A percentile compares a stretch with the other conserved stretches of the same genome.
These are phyloP conservation scores for Fomitiporia mediterranea DNA, from an alignment of 1,284 basidiomycete species.

Conservation along the genomic window DNA sequence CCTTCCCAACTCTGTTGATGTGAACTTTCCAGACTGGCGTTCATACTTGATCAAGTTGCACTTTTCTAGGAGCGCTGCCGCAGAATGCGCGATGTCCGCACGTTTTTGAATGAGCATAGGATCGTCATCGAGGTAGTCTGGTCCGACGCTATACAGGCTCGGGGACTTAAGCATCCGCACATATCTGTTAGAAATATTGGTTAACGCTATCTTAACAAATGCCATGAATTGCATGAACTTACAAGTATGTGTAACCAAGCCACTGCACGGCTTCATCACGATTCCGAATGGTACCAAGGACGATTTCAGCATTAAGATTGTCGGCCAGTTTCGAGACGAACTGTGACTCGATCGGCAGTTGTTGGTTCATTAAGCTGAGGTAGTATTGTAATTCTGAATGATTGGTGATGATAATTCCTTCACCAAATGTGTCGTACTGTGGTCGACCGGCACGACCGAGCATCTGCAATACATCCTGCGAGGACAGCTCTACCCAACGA, in stretches of 20 bases:
- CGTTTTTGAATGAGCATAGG: constrained; percentile 85
- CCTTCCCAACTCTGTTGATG: constrained; percentile 86
- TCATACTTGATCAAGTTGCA: constrained; percentile 94
- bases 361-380: constrained; percentile 89
- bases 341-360: constrained; percentile 96
- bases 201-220: background rate
- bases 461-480: constrained; percentile 98
- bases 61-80: constrained; percentile 92
- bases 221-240: constrained; percentile 37
- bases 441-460: constrained; percentile 96
- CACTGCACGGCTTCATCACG: constrained; percentile 97
- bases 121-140: constrained; percentile 90
- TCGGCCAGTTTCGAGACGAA: constrained; percentile 92
- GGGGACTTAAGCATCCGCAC: constrained; percentile 96
- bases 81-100: constrained; percentile 92
- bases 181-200: constrained; percentile 48
- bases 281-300: constrained; percentile 92
- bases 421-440: constrained; percentile 96
- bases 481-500: constrained; percentile 93
- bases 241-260: constrained; percentile 94
- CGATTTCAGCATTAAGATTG: constrained; percentile 97
- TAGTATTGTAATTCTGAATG: constrained; percentile 98
- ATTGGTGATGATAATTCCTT: constrained; percentile 99
- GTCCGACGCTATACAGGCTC: constrained; percentile 83
- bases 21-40: constrained; percentile 83